Evolutionary conservation across 2,329 filamentous ascomycete species (phyloP).

Genomic region (Fusarium illudens): DNA sequence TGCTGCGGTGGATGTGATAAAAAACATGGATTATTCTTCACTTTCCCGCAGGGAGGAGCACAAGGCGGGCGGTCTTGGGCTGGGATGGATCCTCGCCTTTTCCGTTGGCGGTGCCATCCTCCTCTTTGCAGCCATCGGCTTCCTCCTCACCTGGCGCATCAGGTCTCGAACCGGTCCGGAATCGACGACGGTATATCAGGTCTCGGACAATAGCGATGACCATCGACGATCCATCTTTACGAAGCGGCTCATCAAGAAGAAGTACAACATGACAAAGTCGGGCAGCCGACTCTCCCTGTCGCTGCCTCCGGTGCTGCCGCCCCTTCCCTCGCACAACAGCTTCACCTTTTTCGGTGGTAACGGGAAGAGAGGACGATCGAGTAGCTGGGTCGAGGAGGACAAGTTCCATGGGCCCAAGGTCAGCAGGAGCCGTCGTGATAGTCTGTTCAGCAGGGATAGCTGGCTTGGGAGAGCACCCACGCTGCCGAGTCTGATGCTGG

Average conservation of each 20-base stretch:
- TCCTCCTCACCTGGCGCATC: conserved; percentile 53
- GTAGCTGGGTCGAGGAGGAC: conserved; percentile 61
- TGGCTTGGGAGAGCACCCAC: conserved; percentile 49
- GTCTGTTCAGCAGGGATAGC: conserved; percentile 46
- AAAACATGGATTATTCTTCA: conserved; percentile 15
- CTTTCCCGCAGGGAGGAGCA: conserved; percentile 13
- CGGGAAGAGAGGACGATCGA: conserved; percentile 39
- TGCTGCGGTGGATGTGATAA: conserved; percentile 21
- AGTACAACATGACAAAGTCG: conserved; percentile 37
- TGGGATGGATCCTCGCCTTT: conserved; percentile 56
- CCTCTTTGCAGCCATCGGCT: conserved; percentile 54
- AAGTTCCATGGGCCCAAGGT: conserved; percentile 58
- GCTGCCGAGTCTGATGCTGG: conserved; percentile 46
- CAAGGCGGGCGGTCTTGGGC: conserved; percentile 37
- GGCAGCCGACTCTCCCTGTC: conserved; percentile 45
- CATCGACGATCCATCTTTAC: conserved; percentile 32
- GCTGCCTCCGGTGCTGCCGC: conserved; percentile 45
- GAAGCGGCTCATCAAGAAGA: conserved; percentile 46
- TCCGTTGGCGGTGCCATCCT: conserved; percentile 58
- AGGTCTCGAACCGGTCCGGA: conserved; percentile 33
- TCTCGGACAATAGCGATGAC: conserved; percentile 34
- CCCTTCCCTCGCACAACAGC: conserved; percentile 46
- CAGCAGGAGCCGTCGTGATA: conserved; percentile 41
- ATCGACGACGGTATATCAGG: conserved; percentile 43
- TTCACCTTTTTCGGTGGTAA: conserved; percentile 43